A percentile compares a stretch with the other conserved stretches of the same genome.
Evolutionary conservation across 306 rosid genomes (phyloP).

Genomic region (Vigna angularis): DNA sequence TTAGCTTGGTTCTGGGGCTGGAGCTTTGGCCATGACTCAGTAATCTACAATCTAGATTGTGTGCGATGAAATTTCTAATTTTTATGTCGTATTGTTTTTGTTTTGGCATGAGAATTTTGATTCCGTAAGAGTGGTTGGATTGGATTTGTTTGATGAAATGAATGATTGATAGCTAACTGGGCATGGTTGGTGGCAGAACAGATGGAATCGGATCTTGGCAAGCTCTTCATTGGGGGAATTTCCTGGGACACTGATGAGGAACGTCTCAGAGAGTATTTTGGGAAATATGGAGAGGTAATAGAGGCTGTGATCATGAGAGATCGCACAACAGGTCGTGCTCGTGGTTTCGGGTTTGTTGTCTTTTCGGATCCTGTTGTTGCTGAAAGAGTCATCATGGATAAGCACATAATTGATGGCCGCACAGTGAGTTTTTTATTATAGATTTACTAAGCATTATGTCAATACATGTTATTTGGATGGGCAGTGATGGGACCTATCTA

Average conservation of each 20-base stretch:
- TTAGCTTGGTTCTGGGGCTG: slow-evolving; percentile 42
- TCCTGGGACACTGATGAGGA: slow-evolving; percentile 98
- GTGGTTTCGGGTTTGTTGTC: slow-evolving; percentile 90
- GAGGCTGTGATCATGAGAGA: slow-evolving; percentile 98
- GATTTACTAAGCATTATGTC: slow-evolving; percentile 33
- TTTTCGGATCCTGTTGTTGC: slow-evolving; percentile 91
- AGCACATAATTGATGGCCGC: slow-evolving; percentile 92
- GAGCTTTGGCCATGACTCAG: slow-evolving; percentile 38
- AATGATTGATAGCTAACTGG: slow-evolving; percentile 42
- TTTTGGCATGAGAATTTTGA: slow-evolving; percentile 44
- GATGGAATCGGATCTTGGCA: slow-evolving; percentile 98
- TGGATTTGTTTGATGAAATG: slow-evolving; percentile 39
- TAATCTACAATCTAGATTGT: slow-evolving; percentile 14
- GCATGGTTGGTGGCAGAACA: slow-evolving; percentile 53
- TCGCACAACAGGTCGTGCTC: slow-evolving; percentile 95
- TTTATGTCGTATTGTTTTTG: background rate
- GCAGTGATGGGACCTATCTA: background rate
- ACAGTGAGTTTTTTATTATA: slow-evolving; percentile 64
- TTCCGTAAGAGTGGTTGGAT: slow-evolving; percentile 14
- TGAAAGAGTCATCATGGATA: slow-evolving; percentile 84
- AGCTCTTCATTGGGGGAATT: slow-evolving; percentile 99
- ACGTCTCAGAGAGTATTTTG: slow-evolving; percentile 82
- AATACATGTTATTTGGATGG: slow-evolving; percentile 26
- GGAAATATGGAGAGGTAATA: slow-evolving; percentile 88
- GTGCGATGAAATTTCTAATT: background rate